Percentiles rank a stretch among this genome's conserved stretches.
These are phyloP conservation scores for Polytolypa hystricis DNA, from an alignment of 2,329 filamentous ascomycete genomes.

Conservation along the genomic window DNA sequence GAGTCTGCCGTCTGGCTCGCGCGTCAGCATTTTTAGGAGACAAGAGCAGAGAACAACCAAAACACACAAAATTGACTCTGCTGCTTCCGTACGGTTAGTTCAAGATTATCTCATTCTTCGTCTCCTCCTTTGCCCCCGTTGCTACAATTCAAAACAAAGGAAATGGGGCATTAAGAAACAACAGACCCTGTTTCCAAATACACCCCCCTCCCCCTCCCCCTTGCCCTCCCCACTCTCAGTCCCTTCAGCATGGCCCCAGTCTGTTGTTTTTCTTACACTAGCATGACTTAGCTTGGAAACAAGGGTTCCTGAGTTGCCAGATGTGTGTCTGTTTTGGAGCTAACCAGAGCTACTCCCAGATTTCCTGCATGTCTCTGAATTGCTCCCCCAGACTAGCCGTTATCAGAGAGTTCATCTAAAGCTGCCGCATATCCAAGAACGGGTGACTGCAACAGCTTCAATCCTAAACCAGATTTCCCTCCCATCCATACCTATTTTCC, in stretches of 20 bases:
- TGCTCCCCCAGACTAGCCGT: background rate
- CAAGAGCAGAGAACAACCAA: no score
- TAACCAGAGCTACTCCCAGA: background rate
- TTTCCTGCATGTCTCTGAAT: constrained; percentile 10
- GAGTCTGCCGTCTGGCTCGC: no score
- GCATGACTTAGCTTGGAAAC: no score
- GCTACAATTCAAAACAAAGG: constrained; percentile 5
- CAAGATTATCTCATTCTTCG: background rate
- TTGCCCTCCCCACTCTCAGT: no score
- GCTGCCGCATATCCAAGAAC: constrained; percentile 3
- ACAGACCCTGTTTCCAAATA: constrained; percentile 1
- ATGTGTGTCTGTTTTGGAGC: constrained; percentile 2
- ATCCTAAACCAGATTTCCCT: constrained; percentile 8
- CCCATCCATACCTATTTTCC: no score
- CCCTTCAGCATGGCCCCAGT: no score
- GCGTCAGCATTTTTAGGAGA: no score
- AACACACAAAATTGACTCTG: background rate
- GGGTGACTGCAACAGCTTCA: constrained; percentile 12
- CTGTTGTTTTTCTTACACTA: no score
- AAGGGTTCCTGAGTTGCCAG: background rate
- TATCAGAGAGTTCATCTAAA: constrained; percentile 4
- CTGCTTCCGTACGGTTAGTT: constrained; percentile 6
- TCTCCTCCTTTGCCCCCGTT: background rate
- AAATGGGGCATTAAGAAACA: constrained; percentile 1
- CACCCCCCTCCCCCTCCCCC: background rate